Percentiles rank a stretch among this genome's conserved stretches.
These are phyloP conservation scores for Colletotrichum falcatum DNA, from an alignment of 2,329 filamentous ascomycete species.

Conservation along the genomic window DNA sequence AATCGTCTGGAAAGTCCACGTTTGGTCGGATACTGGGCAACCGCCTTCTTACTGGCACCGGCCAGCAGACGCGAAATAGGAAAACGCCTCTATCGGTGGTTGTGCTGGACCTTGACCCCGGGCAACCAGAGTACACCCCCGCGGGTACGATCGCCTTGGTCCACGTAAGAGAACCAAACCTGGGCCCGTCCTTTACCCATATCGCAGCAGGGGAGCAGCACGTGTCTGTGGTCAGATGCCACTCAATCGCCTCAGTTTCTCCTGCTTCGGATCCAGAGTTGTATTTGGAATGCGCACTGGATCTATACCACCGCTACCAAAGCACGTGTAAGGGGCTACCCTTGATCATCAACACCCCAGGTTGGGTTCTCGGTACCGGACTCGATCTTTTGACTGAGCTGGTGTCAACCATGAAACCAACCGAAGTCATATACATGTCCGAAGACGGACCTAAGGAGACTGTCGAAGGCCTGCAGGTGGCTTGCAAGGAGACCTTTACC, in stretches of 20 bases:
- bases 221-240: slow-evolving; percentile 65
- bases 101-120: slow-evolving; percentile 79
- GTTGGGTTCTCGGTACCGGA: slow-evolving; percentile 79
- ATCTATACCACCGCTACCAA: slow-evolving; percentile 71
- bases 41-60: slow-evolving; percentile 67
- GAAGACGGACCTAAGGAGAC: slow-evolving; percentile 70
- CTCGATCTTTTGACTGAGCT: slow-evolving; percentile 73
- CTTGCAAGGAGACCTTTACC: slow-evolving; percentile 58
- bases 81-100: slow-evolving; percentile 53
- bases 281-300: slow-evolving; percentile 72
- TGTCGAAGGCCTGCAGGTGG: slow-evolving; percentile 63
- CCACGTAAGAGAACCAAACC: slow-evolving; percentile 68
- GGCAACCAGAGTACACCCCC: slow-evolving; percentile 79
- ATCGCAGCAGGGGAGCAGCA: slow-evolving; percentile 48
- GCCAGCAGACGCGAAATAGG: slow-evolving; percentile 43
- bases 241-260: slow-evolving; percentile 74
- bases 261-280: slow-evolving; percentile 75
- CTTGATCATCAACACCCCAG: slow-evolving; percentile 79
- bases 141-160: slow-evolving; percentile 78
- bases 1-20: slow-evolving; percentile 81
- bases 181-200: slow-evolving; percentile 77
- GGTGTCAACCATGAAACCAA: slow-evolving; percentile 64
- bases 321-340: slow-evolving; percentile 58
- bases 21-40: slow-evolving; percentile 77
- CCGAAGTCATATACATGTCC: slow-evolving; percentile 77